phyloP scores from a whole-genome alignment of 495 filamentous ascomycete genomes.

The Podospora pseudoanserina region DNA sequence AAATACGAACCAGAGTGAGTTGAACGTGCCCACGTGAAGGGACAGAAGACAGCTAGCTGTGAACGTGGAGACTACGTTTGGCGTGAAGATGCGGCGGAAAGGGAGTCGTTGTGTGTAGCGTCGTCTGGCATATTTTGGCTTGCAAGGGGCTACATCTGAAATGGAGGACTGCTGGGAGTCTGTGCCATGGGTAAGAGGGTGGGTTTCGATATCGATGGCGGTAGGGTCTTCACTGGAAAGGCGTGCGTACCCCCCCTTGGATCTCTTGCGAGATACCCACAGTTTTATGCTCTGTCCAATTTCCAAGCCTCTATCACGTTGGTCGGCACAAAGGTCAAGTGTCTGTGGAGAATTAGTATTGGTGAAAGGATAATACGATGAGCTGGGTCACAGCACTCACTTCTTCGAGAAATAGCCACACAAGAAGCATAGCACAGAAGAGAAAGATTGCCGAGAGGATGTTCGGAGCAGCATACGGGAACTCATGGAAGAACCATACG shows the following conservation, averaged over 20 bases:
- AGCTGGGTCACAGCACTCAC: conserved; percentile 32
- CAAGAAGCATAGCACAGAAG: conserved; percentile 47
- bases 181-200: conserved; percentile 17
- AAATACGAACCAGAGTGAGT: conserved; percentile 80
- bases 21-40: conserved; percentile 78
- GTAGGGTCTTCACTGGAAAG: conserved; percentile 20
- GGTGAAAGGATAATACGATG: neutral
- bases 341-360: conserved; percentile 42
- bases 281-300: conserved; percentile 30
- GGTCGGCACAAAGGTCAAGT: conserved; percentile 45
- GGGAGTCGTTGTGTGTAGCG: conserved; percentile 50
- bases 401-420: conserved; percentile 69
- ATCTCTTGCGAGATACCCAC: conserved; percentile 15
- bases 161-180: conserved; percentile 14
- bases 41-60: conserved; percentile 66
- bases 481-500: conserved; percentile 62
- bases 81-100: conserved; percentile 74
- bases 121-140: conserved; percentile 17
- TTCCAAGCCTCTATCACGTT: conserved; percentile 48
- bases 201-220: conserved; percentile 26
- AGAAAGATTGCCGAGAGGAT: conserved; percentile 68
- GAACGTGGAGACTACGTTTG: conserved; percentile 65
- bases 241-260: conserved; percentile 15
- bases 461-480: conserved; percentile 74
- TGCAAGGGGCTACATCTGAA: neutral